These are phyloP conservation scores for Venturia aucupariae DNA, from an alignment of 2,329 filamentous ascomycete genomes.

Conservation along the genomic window DNA sequence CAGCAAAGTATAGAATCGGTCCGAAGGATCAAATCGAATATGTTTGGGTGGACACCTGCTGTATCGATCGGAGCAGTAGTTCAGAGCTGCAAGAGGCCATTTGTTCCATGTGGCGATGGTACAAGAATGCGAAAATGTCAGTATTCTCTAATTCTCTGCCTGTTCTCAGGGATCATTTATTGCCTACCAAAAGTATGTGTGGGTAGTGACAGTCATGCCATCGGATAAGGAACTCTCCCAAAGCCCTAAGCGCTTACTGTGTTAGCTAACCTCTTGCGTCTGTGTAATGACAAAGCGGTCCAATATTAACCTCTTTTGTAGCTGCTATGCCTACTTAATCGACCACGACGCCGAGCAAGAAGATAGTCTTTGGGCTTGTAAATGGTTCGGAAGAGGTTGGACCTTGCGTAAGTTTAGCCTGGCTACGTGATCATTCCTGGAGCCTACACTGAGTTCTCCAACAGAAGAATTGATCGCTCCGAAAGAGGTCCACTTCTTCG, in stretches of 20 bases:
- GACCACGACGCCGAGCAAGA: background rate
- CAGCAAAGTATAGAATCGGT: conserved; percentile 8
- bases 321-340: conserved; percentile 10
- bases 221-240: too few relatives aligned
- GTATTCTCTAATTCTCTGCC: too few relatives aligned
- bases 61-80: conserved; percentile 13
- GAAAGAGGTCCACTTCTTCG: background rate
- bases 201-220: too few relatives aligned
- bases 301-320: background rate
- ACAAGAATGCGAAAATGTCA: conserved; percentile 4
- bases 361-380: conserved; percentile 7
- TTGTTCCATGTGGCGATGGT: conserved; percentile 16
- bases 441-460: background rate
- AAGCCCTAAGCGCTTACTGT: too few relatives aligned
- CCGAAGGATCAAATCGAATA: too few relatives aligned
- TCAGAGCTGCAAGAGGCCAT: conserved; percentile 15
- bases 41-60: conserved; percentile 16
- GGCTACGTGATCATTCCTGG: background rate
- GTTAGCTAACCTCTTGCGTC: too few relatives aligned
- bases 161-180: too few relatives aligned
- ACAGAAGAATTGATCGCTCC: conserved; percentile 11
- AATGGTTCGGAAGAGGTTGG: conserved; percentile 12
- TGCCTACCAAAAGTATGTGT: too few relatives aligned
- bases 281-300: too few relatives aligned
- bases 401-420: conserved; percentile 2